Evolutionary conservation across 768 basidiomycete species (phyloP).

Genomic region (Lactifluus piperatus): DNA sequence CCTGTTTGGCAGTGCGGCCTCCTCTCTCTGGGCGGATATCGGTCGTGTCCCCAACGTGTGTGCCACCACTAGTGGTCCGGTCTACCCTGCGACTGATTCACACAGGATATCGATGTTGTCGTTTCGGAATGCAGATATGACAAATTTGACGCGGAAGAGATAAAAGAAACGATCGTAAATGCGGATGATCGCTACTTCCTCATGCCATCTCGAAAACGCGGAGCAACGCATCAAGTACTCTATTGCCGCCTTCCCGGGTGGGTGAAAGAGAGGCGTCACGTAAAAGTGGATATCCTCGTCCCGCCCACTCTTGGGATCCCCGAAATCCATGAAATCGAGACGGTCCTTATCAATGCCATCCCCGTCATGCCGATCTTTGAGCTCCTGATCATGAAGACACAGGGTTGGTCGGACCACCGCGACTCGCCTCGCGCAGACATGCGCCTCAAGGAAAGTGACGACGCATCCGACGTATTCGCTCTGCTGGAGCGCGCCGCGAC

Average conservation of each 20-base stretch:
- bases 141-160: background rate
- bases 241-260: conserved; percentile 10
- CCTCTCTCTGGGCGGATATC: conserved; percentile 1
- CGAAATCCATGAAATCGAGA: background rate
- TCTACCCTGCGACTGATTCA: background rate
- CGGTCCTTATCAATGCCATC: background rate
- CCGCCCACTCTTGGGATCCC: background rate
- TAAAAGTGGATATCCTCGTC: conserved; percentile 13
- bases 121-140: background rate
- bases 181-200: conserved; percentile 8
- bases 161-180: background rate
- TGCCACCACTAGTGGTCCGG: background rate
- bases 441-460: background rate
- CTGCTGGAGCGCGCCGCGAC: background rate
- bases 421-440: background rate
- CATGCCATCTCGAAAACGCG: background rate
- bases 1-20: conserved; percentile 11
- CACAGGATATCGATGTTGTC: conserved; percentile 5
- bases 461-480: background rate
- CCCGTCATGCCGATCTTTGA: conserved; percentile 9
- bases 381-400: conserved; percentile 9
- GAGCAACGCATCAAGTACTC: background rate
- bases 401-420: conserved; percentile 6
- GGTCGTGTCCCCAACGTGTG: conserved; percentile 1
- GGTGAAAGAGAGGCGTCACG: background rate